Evolutionary conservation across 257 asterid genomes (phyloP).

Genomic region (Mentha longifolia): DNA sequence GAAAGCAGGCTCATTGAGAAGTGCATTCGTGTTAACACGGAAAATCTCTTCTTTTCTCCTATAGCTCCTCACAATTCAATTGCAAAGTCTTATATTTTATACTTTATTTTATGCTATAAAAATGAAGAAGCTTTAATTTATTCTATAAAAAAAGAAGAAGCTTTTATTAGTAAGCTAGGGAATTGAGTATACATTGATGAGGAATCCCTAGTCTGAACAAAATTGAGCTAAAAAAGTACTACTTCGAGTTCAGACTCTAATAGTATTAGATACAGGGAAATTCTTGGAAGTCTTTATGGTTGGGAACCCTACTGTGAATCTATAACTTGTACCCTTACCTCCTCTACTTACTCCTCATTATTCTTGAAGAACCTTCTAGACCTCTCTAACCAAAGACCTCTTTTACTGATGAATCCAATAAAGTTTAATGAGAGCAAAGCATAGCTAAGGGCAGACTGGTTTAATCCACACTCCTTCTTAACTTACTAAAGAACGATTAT

Average conservation of each 20-base stretch:
- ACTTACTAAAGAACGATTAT: conserved; percentile 14
- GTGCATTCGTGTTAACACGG: background rate
- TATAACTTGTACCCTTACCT: background rate
- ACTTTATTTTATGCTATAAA: background rate
- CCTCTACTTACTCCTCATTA: background rate
- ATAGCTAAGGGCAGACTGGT: background rate
- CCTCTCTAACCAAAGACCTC: conserved; percentile 1
- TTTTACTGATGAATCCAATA: background rate
- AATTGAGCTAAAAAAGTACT: background rate
- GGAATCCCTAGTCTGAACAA: background rate
- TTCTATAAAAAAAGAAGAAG: background rate
- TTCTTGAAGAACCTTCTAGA: background rate
- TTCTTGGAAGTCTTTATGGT: background rate
- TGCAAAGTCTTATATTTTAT: background rate
- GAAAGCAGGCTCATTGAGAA: conserved; percentile 22
- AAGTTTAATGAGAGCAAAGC: background rate
- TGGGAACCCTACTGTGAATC: background rate
- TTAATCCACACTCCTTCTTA: background rate
- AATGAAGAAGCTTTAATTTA: no score
- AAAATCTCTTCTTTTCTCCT: background rate
- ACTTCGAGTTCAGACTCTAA: background rate
- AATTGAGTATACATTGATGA: background rate
- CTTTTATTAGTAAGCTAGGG: background rate
- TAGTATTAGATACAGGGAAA: background rate
- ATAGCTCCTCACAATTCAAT: background rate